Evolutionary conservation across 2,329 filamentous ascomycete genomes (phyloP), one percentile per base, ranked within the genome.

Genomic region (Rugonectria rugulosa): DNA sequence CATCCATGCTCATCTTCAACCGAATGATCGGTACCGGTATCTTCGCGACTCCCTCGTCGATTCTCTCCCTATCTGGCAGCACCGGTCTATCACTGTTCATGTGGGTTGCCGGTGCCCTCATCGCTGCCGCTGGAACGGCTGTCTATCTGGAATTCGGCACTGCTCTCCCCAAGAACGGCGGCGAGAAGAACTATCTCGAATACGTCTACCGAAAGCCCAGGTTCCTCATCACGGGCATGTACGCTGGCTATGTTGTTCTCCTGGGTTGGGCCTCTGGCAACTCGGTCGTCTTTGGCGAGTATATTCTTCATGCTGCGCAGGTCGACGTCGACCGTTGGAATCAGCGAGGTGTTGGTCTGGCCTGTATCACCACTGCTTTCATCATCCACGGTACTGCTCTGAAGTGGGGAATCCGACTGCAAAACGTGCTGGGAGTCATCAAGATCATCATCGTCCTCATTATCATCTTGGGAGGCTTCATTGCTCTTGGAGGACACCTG

Each of bases 241-340:
- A 87, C 70, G 76, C 80, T 4, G 80, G 81, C 24, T 88, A 88
- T 58, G 82, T 87, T 11, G 66, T 89, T 21, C 77, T 89, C 1
- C 79, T 89, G 15, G 85, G 83, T 11, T 89, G 85, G 85, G 85
- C 86, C 0, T 83, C 83, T 6, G 83, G 83, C 12, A 90, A 90
- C 71, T 88, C 83, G 1, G 84, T 90, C 59, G 81, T 89, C 32
- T 89, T 90, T 60, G 87, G 87, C 56, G 86, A 89, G 68, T 90
- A 90, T 71, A 85, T 90, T 53, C 79, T 90, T 2, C 80, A 87
- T 66, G 88, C 87, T 8, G 83, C 87, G 10, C 75, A 84, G 11
- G 78, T 85, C 19, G 81, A 89, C 60, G 83, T 87, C 20, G 80
- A 76, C 43, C 77, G 86, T 19, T 89, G 86, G 86, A 88, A 89